Evolutionary conservation across 805 yeast species (phyloP).

Genomic region (Lachancea lanzarotensis): DNA sequence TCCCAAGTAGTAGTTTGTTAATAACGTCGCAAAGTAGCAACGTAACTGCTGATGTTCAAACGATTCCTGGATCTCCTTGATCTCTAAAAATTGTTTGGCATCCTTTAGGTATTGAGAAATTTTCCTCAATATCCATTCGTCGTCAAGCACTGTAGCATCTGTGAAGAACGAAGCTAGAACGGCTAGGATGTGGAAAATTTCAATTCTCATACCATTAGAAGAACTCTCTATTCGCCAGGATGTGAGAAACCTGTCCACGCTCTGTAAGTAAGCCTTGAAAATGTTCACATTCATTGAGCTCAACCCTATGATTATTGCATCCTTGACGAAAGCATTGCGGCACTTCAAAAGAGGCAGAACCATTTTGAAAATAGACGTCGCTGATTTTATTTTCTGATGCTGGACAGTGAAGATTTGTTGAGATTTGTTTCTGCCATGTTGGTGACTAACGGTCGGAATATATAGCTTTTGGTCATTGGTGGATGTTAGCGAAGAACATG

Average conservation of each 20-base stretch:
- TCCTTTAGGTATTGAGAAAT: slow-evolving; percentile 56
- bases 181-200: slow-evolving; percentile 68
- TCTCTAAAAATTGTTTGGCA: slow-evolving; percentile 53
- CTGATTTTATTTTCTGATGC: slow-evolving; percentile 88
- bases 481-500: slow-evolving; percentile 84
- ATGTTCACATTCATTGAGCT: slow-evolving; percentile 88
- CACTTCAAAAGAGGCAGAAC: slow-evolving; percentile 75
- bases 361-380: slow-evolving; percentile 81
- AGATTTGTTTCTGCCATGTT: slow-evolving; percentile 69
- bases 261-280: slow-evolving; percentile 73
- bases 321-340: slow-evolving; percentile 62
- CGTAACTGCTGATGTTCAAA: slow-evolving; percentile 72
- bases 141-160: slow-evolving; percentile 46
- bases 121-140: slow-evolving; percentile 62
- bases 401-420: slow-evolving; percentile 76
- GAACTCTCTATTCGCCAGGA: slow-evolving; percentile 48
- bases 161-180: slow-evolving; percentile 60
- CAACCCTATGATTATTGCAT: slow-evolving; percentile 83
- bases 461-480: slow-evolving; percentile 79
- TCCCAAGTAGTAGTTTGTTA: slow-evolving; percentile 68
- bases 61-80: slow-evolving; percentile 51
- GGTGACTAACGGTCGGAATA: slow-evolving; percentile 44
- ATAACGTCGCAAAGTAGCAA: slow-evolving; percentile 73
- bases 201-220: slow-evolving; percentile 49
- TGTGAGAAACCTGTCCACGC: slow-evolving; percentile 53